A percentile compares a stretch with the other conserved stretches of the same genome.
Evolutionary conservation across 1,284 basidiomycete genomes (phyloP).

Genomic region (Sporisorium iseilematis-ciliati): DNA sequence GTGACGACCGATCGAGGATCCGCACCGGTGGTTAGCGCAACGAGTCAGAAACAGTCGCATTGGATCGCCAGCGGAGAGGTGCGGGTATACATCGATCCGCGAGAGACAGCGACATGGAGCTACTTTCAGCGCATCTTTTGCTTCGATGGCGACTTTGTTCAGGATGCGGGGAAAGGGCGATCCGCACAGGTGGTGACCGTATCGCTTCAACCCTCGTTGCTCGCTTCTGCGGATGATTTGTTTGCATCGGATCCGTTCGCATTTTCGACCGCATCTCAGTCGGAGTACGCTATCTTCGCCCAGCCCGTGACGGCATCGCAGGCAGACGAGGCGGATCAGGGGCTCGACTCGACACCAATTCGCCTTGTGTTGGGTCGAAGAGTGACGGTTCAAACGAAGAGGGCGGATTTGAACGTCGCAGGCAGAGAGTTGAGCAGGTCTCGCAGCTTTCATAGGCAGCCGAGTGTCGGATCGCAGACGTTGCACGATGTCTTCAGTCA

Average conservation of each 20-base stretch:
- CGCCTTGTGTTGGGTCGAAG: conserved; percentile 44
- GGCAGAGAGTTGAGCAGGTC: conserved; percentile 30
- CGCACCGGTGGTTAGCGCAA: not conserved
- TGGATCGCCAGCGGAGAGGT: conserved; percentile 49
- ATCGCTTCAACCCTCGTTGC: conserved; percentile 25
- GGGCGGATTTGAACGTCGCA: not conserved
- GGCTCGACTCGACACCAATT: conserved; percentile 13
- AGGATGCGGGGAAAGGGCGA: conserved; percentile 18
- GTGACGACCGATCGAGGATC: conserved; percentile 23
- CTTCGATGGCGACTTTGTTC: conserved; percentile 40
- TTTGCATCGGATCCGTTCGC: conserved; percentile 25
- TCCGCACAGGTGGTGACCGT: conserved; percentile 35
- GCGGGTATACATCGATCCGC: conserved; percentile 53
- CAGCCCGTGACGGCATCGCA: conserved; percentile 13
- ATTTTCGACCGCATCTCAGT: conserved; percentile 9
- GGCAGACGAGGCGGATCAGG: conserved; percentile 5
- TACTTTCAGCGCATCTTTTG: conserved; percentile 63
- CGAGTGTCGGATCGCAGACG: conserved; percentile 26
- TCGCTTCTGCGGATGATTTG: conserved; percentile 5
- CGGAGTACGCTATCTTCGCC: conserved; percentile 49
- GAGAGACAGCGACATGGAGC: conserved; percentile 43
- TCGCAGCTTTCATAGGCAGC: conserved; percentile 41
- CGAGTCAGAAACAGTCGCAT: conserved; percentile 15
- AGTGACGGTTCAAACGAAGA: conserved; percentile 18
- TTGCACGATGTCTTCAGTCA: conserved; percentile 47